Evolutionary conservation across 352 stramenopile species (phyloP), one percentile per base, ranked within the genome.

Genomic region (Globisporangium sylvaticum): DNA sequence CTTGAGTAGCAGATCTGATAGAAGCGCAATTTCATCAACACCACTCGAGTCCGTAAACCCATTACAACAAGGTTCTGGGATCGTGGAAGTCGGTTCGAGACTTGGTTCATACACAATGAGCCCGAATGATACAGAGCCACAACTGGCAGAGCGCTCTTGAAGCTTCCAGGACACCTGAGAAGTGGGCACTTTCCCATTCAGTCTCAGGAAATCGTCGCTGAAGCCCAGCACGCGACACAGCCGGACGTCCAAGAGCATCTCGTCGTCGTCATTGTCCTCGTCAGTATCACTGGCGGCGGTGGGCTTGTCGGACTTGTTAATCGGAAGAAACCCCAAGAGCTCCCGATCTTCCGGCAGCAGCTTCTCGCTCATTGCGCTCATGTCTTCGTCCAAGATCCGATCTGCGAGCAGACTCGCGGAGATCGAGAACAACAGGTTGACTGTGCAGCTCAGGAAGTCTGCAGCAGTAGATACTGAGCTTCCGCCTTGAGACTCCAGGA

Each of bases 291-390:
- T 50, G 42, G 1, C 12, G 42, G 29, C 12, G 42, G 29, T 27
- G 15, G 37, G 5, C 2, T n/a, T 27, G 18, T 15, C 2, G 12
- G 32, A 14, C 24, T 64, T 65, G 31, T 20, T 44, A 44, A 64
- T 72, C 29, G 76, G 78, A 14, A 87, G 58, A 65, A 87, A 88
- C 0, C 78, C 80, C 20, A 52, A 46, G 32, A 83, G 44, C 46
- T 87, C 75, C 12, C 54, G 48, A 31, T 88, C 80, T 55, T 88
- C 80, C 2, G 75, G 78, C 8, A 87, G 50, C 8, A 29, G 12
- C 48, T 61, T 32, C 9, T 20, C 27, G n/a, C 39, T 27, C 59
- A 70, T 34, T 25, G 18, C 25, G n/a, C 18, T 24, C 39, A 60
- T n/a, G 22, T 66, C 65, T 62, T 66, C 50, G 9, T 65, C 65